phyloP scores from a whole-genome alignment of 2,329 filamentous ascomycete genomes.

The Penicillium griseofulvum region DNA sequence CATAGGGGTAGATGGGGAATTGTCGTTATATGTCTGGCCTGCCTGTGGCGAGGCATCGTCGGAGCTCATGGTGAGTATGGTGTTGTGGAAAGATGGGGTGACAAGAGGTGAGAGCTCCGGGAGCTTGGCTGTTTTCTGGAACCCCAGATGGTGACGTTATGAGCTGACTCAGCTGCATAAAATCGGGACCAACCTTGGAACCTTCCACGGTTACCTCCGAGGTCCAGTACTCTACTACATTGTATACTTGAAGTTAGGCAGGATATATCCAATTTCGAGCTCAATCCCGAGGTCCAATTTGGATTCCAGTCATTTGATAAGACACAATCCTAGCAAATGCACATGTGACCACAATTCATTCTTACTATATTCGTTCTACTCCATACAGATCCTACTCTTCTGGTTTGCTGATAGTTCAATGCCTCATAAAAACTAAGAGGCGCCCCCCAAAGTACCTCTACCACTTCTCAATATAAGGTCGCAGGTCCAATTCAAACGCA shows the following conservation, averaged over 20 bases:
- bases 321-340: background rate
- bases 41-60: constrained; percentile 24
- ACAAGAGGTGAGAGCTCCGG: background rate
- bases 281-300: background rate
- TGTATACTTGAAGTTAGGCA: background rate
- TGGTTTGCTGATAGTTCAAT: background rate
- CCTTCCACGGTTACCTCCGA: background rate
- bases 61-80: constrained; percentile 23
- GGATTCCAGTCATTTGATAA: background rate
- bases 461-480: constrained; percentile 82
- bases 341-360: background rate
- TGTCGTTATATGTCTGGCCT: background rate
- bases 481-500: constrained; percentile 76
- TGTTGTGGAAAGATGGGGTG: background rate
- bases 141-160: constrained; percentile 12
- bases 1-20: constrained; percentile 6
- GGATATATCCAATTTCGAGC: background rate
- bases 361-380: background rate
- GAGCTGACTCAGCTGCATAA: constrained; percentile 13
- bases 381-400: background rate
- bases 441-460: constrained; percentile 36
- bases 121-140: background rate
- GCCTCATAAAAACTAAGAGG: background rate
- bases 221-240: background rate
- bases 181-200: background rate